phyloP scores from a whole-genome alignment of 2,329 filamentous ascomycete species.

The Monosporascus sp. region DNA sequence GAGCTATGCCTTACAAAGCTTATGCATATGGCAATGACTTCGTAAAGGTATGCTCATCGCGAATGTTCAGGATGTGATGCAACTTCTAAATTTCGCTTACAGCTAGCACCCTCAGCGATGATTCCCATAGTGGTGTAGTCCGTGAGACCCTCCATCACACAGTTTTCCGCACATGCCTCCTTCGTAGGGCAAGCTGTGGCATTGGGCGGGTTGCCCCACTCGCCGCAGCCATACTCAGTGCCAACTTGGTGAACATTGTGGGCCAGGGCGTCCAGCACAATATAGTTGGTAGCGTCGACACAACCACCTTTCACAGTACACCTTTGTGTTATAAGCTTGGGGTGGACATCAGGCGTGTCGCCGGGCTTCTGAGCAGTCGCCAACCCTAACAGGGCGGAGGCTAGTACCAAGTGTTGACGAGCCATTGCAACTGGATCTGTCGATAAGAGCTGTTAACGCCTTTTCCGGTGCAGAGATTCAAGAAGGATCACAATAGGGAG shows the following conservation, averaged over 20 bases:
- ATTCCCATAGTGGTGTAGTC: slow-evolving; percentile 36
- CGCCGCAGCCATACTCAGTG: slow-evolving; percentile 27
- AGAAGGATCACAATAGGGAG: neutral
- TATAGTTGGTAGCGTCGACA: slow-evolving; percentile 36
- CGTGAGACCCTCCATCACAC: slow-evolving; percentile 43
- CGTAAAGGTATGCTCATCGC: too few species aligned
- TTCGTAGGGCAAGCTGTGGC: slow-evolving; percentile 41
- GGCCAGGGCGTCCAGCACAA: slow-evolving; percentile 42
- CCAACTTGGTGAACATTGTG: slow-evolving; percentile 38
- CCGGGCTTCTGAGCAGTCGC: slow-evolving; percentile 28
- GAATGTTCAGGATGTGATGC: neutral
- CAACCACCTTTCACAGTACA: slow-evolving; percentile 48
- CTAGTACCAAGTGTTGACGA: slow-evolving; percentile 16
- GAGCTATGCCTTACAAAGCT: too few species aligned
- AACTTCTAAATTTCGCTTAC: neutral
- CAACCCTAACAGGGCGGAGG: slow-evolving; percentile 24
- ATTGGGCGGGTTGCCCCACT: slow-evolving; percentile 30
- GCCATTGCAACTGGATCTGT: slow-evolving; percentile 14
- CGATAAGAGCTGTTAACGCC: neutral
- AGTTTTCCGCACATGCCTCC: slow-evolving; percentile 45
- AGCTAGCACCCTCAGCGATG: slow-evolving; percentile 16
- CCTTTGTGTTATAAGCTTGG: slow-evolving; percentile 41
- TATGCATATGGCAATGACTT: too few species aligned
- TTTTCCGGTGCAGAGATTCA: neutral
- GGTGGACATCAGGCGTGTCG: slow-evolving; percentile 37